Evolutionary conservation across 148 eudicot genomes (phyloP).

Genomic region (Camellia sinensis): DNA sequence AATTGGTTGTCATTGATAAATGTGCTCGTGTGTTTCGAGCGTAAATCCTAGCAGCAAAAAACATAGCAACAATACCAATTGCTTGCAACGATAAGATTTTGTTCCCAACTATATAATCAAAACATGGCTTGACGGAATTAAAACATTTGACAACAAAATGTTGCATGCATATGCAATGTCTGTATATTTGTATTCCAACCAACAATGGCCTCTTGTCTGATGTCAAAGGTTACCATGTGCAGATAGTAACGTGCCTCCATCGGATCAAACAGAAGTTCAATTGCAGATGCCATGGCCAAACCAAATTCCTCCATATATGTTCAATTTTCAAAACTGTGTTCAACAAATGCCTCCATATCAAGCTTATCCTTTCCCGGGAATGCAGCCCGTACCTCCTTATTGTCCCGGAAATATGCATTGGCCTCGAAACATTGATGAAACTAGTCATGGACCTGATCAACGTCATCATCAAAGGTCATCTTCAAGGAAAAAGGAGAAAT

Average conservation of each 20-base stretch:
- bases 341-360: conserved; percentile 37
- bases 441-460: conserved; percentile 19
- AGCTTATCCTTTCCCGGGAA: conserved; percentile 40
- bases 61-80: background rate
- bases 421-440: conserved; percentile 34
- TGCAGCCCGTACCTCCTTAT: conserved; percentile 38
- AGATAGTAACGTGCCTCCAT: conserved; percentile 21
- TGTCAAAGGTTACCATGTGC: conserved; percentile 10
- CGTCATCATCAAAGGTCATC: conserved; percentile 27
- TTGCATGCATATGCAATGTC: background rate
- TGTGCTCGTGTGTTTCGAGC: background rate
- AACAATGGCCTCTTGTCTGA: background rate
- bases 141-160: background rate
- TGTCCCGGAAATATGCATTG: conserved; percentile 44
- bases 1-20: no score
- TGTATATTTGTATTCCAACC: background rate
- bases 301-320: conserved; percentile 55
- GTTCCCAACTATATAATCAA: background rate
- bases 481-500: conserved; percentile 40
- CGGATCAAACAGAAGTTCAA: conserved; percentile 39
- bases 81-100: background rate
- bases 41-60: background rate
- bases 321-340: conserved; percentile 35
- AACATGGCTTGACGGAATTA: background rate
- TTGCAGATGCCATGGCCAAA: conserved; percentile 48